These are phyloP conservation scores for Albugo candida DNA, from an alignment of 352 stramenopile genomes.

Conservation along the genomic window DNA sequence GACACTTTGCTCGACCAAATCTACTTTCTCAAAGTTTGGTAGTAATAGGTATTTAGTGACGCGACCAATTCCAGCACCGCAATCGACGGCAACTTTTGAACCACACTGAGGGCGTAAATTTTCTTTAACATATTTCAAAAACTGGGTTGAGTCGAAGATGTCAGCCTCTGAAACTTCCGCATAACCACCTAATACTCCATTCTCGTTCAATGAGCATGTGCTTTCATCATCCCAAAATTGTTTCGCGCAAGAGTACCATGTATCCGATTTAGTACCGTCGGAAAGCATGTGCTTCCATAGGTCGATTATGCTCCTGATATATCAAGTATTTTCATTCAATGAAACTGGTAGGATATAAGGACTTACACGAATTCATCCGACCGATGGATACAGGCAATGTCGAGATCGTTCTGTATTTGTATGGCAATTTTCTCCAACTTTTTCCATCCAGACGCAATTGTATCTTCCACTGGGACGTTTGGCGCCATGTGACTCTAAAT, in stretches of 20 bases:
- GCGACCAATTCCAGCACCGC: slow-evolving; percentile 85
- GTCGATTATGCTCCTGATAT: too few relatives aligned
- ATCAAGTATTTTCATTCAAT: too few relatives aligned
- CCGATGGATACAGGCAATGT: too few relatives aligned
- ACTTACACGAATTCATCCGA: too few relatives aligned
- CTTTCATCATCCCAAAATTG: slow-evolving; percentile 71
- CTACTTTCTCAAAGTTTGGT: slow-evolving; percentile 69
- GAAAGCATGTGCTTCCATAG: not conserved
- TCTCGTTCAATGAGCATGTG: slow-evolving; percentile 84
- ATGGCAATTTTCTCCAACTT: too few relatives aligned
- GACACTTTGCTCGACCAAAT: slow-evolving; percentile 89
- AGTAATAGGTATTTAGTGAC: slow-evolving; percentile 89
- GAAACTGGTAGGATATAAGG: too few relatives aligned
- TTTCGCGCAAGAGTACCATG: slow-evolving; percentile 54
- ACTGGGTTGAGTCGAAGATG: slow-evolving; percentile 40
- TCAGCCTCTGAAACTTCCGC: slow-evolving; percentile 68
- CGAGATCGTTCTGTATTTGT: too few relatives aligned
- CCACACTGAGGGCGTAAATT: slow-evolving; percentile 26
- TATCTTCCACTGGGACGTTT: too few relatives aligned
- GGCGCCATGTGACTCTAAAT: too few relatives aligned
- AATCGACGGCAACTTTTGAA: slow-evolving; percentile 40
- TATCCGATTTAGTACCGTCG: slow-evolving; percentile 7
- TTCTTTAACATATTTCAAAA: slow-evolving; percentile 26
- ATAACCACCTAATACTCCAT: slow-evolving; percentile 88
- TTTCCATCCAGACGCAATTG: too few relatives aligned